Conservation (phyloP, 495 filamentous ascomycete species). For the Penicillium crystallinum region DNA sequence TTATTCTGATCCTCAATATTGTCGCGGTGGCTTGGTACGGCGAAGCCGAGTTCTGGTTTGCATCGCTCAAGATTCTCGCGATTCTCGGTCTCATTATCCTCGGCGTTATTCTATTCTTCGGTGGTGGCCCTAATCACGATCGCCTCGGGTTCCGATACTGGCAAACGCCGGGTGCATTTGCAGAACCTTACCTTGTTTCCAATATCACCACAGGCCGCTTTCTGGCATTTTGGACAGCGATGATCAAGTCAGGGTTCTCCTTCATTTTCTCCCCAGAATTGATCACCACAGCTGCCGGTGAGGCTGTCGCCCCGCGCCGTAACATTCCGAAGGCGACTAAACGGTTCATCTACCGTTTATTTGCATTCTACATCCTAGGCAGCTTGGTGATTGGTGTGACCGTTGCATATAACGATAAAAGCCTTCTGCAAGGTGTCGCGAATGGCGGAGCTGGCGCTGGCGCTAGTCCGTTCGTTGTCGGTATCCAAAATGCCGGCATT, state of each 20-base stretch:
- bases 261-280: slow-evolving; percentile 66
- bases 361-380: slow-evolving; percentile 66
- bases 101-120: slow-evolving; percentile 61
- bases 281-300: slow-evolving; percentile 73
- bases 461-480: slow-evolving; percentile 54
- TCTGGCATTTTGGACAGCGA: slow-evolving; percentile 37
- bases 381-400: slow-evolving; percentile 52
- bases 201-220: slow-evolving; percentile 31
- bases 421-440: slow-evolving; percentile 47
- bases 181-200: slow-evolving; percentile 40
- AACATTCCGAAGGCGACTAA: slow-evolving; percentile 74
- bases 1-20: slow-evolving; percentile 61
- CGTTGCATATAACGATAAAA: slow-evolving; percentile 45
- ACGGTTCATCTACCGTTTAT: slow-evolving; percentile 78
- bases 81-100: slow-evolving; percentile 65
- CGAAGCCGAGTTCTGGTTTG: slow-evolving; percentile 71
- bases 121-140: slow-evolving; percentile 57
- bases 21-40: slow-evolving; percentile 65
- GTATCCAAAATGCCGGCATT: slow-evolving; percentile 57
- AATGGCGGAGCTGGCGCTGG: slow-evolving; percentile 39
- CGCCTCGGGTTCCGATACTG: slow-evolving; percentile 69
- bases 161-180: slow-evolving; percentile 63
- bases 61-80: slow-evolving; percentile 68
- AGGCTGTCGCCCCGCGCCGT: slow-evolving; percentile 68
- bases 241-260: slow-evolving; percentile 43